Conservation (phyloP, 805 yeast genomes). For the Lipomyces yamanashiensis region DNA sequence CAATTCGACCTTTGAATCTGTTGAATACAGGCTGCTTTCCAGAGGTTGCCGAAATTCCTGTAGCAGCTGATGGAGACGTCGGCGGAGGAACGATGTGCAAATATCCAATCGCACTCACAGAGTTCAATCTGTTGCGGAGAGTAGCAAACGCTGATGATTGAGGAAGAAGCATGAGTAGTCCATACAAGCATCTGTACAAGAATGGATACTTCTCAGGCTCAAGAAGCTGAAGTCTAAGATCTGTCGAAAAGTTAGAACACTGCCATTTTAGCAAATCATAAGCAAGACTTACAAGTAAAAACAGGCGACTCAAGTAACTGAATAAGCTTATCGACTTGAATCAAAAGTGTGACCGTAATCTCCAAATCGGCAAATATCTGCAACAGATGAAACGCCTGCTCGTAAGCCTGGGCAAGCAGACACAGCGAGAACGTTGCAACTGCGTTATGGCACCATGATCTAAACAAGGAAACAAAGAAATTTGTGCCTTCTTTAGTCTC, state of each 20-base stretch:
- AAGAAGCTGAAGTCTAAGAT: slow-evolving; percentile 81
- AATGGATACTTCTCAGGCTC: slow-evolving; percentile 84
- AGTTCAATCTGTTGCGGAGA: slow-evolving; percentile 72
- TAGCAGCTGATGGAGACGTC: slow-evolving; percentile 21
- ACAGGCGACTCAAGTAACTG: slow-evolving; percentile 92
- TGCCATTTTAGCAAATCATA: not conserved
- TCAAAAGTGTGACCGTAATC: slow-evolving; percentile 72
- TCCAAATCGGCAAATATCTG: slow-evolving; percentile 83
- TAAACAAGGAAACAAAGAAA: slow-evolving; percentile 75
- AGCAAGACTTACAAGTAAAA: slow-evolving; percentile 55
- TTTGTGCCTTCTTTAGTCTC: slow-evolving; percentile 67
- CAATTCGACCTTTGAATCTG: slow-evolving; percentile 31
- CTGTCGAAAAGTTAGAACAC: slow-evolving; percentile 37
- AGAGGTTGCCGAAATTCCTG: slow-evolving; percentile 23
- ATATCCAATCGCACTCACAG: slow-evolving; percentile 52
- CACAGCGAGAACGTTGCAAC: slow-evolving; percentile 88
- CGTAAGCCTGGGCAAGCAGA: slow-evolving; percentile 83
- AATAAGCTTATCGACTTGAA: slow-evolving; percentile 87
- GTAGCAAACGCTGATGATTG: slow-evolving; percentile 90
- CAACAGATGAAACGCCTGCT: slow-evolving; percentile 80
- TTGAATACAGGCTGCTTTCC: slow-evolving; percentile 27
- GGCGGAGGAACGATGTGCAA: slow-evolving; percentile 42
- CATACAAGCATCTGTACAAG: slow-evolving; percentile 85
- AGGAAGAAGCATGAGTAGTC: slow-evolving; percentile 89
- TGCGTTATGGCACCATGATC: slow-evolving; percentile 90